phyloP scores from a whole-genome alignment of 306 rosid species.

The Ammopiptanthus mongolicus region DNA sequence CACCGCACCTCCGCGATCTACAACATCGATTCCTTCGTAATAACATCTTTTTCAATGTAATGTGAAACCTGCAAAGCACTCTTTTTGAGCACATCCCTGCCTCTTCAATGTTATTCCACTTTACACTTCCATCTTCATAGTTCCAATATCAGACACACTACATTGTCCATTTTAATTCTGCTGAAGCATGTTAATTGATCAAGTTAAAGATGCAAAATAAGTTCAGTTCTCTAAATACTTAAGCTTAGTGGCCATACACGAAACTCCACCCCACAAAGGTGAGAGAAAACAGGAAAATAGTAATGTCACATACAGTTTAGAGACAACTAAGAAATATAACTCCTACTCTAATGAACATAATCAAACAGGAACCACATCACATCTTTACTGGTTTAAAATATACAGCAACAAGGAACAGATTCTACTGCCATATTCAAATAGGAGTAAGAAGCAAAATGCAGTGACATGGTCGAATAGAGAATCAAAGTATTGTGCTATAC shows the following conservation, averaged over 20 bases:
- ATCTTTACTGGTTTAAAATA: not conserved
- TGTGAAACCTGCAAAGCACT: constrained; percentile 20
- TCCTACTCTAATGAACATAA: not conserved
- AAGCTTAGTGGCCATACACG: not conserved
- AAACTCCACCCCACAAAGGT: not conserved
- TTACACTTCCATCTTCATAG: constrained; percentile 33
- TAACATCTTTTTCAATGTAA: constrained; percentile 18
- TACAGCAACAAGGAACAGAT: constrained; percentile 3
- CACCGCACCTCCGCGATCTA: too few species aligned
- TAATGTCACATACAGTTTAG: not conserved
- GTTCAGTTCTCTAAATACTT: constrained; percentile 14
- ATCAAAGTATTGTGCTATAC: not conserved
- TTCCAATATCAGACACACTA: constrained; percentile 27
- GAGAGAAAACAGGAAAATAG: not conserved
- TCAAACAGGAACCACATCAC: not conserved
- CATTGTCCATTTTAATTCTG: constrained; percentile 29
- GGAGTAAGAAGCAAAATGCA: constrained; percentile 9
- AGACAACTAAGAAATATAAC: not conserved
- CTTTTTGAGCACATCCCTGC: constrained; percentile 19
- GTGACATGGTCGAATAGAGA: not conserved
- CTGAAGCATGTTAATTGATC: constrained; percentile 26
- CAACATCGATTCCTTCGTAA: too few species aligned
- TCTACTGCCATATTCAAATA: constrained; percentile 1
- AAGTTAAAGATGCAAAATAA: constrained; percentile 27
- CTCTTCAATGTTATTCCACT: constrained; percentile 28